Evolutionary conservation across 352 stramenopile genomes (phyloP).

Genomic region (Globisporangium lucens): DNA sequence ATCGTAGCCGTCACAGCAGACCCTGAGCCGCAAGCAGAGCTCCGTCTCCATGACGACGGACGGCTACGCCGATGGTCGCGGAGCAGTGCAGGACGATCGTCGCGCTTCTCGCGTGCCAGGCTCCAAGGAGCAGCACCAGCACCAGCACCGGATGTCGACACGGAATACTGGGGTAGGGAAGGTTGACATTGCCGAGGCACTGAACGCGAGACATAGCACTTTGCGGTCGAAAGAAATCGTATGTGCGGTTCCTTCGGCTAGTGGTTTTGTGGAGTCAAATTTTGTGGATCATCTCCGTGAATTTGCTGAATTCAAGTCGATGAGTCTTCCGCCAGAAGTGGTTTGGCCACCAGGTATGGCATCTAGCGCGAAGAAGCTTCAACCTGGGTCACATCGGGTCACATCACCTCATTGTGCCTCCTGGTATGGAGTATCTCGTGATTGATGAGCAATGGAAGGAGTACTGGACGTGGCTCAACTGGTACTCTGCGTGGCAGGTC

Average conservation of each 20-base stretch:
- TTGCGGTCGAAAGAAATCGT: no score
- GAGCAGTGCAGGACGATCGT: not conserved
- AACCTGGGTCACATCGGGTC: conserved; percentile 21
- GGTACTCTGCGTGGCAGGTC: conserved; percentile 66
- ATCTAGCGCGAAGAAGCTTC: conserved; percentile 24
- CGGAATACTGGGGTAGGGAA: not conserved
- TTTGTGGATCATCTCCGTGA: no score
- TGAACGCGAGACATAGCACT: no score
- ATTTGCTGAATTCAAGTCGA: no score
- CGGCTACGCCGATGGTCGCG: not conserved
- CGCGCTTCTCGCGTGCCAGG: conserved; percentile 1
- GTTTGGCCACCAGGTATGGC: conserved; percentile 61
- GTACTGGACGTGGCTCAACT: conserved; percentile 68
- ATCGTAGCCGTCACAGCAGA: not conserved
- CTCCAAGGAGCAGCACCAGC: not conserved
- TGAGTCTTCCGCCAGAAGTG: conserved; percentile 11
- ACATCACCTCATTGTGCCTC: conserved; percentile 37
- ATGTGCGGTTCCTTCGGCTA: no score
- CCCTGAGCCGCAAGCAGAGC: conserved; percentile 9
- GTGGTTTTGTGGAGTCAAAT: no score
- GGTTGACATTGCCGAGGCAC: no score
- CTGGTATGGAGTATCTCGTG: conserved; percentile 50
- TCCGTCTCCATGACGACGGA: conserved; percentile 17
- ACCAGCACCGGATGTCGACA: not conserved
- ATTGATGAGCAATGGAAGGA: conserved; percentile 48